Conservation (phyloP, 176 grass and related monocot species). For the Poa annua region DNA sequence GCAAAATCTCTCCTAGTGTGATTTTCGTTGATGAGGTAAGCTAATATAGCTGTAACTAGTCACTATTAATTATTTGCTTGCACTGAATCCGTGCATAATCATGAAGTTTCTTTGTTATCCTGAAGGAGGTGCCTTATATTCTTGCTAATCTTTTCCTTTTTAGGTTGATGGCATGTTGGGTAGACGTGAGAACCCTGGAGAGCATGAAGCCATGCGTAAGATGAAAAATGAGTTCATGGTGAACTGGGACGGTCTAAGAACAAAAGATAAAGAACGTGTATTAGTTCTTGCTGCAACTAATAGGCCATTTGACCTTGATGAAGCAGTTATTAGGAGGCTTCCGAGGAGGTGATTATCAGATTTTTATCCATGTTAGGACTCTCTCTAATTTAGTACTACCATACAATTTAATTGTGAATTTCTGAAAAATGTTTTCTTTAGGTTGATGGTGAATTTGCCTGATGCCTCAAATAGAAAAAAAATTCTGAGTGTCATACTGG, state of each 20-base stretch:
- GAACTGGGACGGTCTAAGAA: conserved; percentile 96
- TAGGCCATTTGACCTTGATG: conserved; percentile 98
- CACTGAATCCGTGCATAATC: conserved; percentile 5
- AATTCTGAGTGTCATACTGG: conserved; percentile 86
- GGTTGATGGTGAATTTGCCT: conserved; percentile 99
- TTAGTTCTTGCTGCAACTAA: conserved; percentile 98
- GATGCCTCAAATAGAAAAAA: conserved; percentile 92
- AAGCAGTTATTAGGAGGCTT: conserved; percentile 96
- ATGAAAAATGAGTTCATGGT: conserved; percentile 99
- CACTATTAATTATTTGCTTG: conserved; percentile 11
- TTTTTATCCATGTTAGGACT: conserved; percentile 23
- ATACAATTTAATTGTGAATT: background rate
- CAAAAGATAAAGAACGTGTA: conserved; percentile 92
- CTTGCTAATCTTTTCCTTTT: conserved; percentile 7
- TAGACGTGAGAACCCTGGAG: conserved; percentile 96
- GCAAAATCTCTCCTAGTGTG: conserved; percentile 97
- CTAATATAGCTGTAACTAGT: conserved; percentile 21
- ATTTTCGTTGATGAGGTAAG: conserved; percentile 95
- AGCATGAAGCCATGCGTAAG: conserved; percentile 99
- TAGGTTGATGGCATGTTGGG: conserved; percentile 98
- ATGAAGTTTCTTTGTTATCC: background rate
- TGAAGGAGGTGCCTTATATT: conserved; percentile 23
- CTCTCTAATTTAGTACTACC: background rate
- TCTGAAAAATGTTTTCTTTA: conserved; percentile 42
- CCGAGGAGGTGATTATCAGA: conserved; percentile 69